Percentiles rank a stretch among this genome's conserved stretches.
Conservation (phyloP, 805 yeast genomes). For the Saccharomycodes ludwigii region DNA sequence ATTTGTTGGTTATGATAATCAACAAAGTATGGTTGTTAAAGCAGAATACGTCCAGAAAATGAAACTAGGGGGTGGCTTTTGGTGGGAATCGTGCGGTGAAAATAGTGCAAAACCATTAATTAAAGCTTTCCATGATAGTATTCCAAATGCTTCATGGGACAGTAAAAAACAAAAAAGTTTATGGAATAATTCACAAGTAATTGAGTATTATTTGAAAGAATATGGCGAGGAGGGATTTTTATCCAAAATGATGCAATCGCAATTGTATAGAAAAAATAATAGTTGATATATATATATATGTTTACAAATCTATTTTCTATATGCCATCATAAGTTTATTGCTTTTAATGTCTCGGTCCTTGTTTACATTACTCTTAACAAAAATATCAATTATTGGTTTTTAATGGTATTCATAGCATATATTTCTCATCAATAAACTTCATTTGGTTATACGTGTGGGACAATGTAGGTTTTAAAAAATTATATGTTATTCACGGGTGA, state of each 20-base stretch:
- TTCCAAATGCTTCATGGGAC: not conserved
- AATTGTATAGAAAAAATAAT: not conserved
- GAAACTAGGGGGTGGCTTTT: conserved; percentile 73
- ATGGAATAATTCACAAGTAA: conserved; percentile 11
- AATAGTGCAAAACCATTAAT: conserved; percentile 29
- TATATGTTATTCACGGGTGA: too few relatives aligned
- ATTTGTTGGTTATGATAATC: conserved; percentile 58
- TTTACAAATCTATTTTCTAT: not conserved
- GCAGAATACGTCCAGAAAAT: conserved; percentile 40
- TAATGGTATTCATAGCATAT: too few relatives aligned
- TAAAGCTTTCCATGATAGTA: conserved; percentile 28
- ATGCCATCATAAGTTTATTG: not conserved
- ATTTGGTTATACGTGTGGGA: too few relatives aligned
- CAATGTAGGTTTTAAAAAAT: too few relatives aligned
- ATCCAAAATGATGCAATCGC: conserved; percentile 1
- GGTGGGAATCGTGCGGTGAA: conserved; percentile 92
- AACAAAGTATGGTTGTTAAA: conserved; percentile 38
- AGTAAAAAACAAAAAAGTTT: conserved; percentile 7
- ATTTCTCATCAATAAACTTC: too few relatives aligned
- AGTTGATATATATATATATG: too few relatives aligned
- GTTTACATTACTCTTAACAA: too few relatives aligned
- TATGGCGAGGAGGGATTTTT: conserved; percentile 13
- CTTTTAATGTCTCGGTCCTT: too few relatives aligned
- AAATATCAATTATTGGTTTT: too few relatives aligned
- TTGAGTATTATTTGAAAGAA: conserved; percentile 11